These are phyloP conservation scores for Astragalus glycyphyllos DNA, from an alignment of 306 rosid species.

Conservation along the genomic window DNA sequence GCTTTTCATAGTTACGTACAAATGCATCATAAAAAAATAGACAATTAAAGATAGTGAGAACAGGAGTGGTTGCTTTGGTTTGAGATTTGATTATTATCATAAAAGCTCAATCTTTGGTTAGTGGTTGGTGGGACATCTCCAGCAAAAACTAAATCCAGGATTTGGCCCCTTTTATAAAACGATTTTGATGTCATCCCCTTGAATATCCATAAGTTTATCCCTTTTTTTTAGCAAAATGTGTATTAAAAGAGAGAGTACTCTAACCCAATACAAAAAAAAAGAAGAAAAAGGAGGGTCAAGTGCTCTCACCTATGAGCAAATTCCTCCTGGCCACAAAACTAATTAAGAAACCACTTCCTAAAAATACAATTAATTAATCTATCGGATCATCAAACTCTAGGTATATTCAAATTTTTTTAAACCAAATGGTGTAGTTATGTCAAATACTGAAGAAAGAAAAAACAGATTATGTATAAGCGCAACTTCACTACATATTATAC, in stretches of 20 bases:
- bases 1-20: constrained; percentile 39
- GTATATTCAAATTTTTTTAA: too few relatives aligned
- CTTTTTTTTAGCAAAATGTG: not conserved
- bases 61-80: constrained; percentile 26
- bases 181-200: constrained; percentile 44
- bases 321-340: too few relatives aligned
- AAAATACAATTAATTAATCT: too few relatives aligned
- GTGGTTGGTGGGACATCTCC: constrained; percentile 60
- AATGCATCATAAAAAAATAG: constrained; percentile 10
- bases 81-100: too few relatives aligned
- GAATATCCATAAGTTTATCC: not conserved
- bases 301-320: too few relatives aligned
- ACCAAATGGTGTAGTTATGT: too few relatives aligned
- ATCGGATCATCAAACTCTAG: too few relatives aligned
- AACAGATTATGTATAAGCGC: not conserved
- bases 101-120: too few relatives aligned
- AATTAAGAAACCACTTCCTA: too few relatives aligned
- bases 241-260: too few relatives aligned
- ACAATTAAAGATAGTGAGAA: constrained; percentile 24
- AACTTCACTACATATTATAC: constrained; percentile 17
- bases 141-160: constrained; percentile 9
- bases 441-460: not conserved
- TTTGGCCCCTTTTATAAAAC: constrained; percentile 33
- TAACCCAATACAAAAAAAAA: too few relatives aligned
- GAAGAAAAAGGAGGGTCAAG: too few relatives aligned